Evolutionary conservation across 2,329 filamentous ascomycete species (phyloP), one percentile per base, ranked within the genome.

Genomic region (Herpomyces periplanetae): DNA sequence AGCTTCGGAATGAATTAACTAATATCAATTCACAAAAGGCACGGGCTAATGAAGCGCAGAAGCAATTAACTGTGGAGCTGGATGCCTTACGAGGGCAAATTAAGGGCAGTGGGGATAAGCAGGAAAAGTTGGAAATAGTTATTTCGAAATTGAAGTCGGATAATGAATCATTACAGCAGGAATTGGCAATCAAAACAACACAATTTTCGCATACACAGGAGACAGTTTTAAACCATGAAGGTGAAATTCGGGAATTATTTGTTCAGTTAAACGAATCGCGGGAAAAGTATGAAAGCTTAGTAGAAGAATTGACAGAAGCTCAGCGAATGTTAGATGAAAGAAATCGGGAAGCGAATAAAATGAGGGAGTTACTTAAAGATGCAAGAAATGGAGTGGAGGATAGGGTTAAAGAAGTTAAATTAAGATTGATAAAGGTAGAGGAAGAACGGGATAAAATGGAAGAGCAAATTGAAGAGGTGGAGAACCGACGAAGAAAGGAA

Each of bases 371-470:
- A 23, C 44, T 96, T 6, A 60, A 61, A 8, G 75, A 91, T 27
- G 66, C 73, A 5, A 69, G 91, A 34, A 55, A 63, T 23, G 51
- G 66, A 5, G 59, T 73, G 1, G 73, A 91, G 27, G 45, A 46
- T 24, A 65, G 69, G 31, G 53, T 85, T 8, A 58, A 68, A 11
- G 75, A 91, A 27, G 80, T 87, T 58, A 62, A 68, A 20, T 58
- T 68, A 22, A 57, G 63, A 2, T 61, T 91, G 49, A 75, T 91
- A 31, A 48, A 65, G 1, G 73, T 73, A 0, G 51, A 85, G n/a
- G 73, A 88, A 34, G 80, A 96, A 37, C 56, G 80, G 8, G 80
- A 96, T 34, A 57, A 69, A 2, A 60, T 71, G 2, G 75, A 96
- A 37, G 73, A 91, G 25, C 73, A 91, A 39, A 59, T 69, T 2